A percentile compares a stretch with the other conserved stretches of the same genome.
phyloP scores from a whole-genome alignment of 2,329 filamentous ascomycete species.

The Penicillium sp. region DNA sequence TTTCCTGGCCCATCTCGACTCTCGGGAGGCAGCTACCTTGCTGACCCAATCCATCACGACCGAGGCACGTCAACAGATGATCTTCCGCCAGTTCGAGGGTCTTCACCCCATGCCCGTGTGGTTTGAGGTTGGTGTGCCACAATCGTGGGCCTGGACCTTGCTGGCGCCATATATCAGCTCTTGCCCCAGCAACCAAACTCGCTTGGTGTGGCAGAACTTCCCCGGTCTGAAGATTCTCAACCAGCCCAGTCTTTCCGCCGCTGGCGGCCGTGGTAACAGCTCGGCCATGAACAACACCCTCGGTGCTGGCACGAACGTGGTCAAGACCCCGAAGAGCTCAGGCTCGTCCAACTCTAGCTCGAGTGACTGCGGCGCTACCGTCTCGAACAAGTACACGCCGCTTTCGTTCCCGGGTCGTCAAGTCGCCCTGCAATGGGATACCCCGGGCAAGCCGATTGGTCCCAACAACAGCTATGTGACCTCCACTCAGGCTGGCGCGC shows the following conservation, averaged over 20 bases:
- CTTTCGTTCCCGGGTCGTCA: slow-evolving; percentile 68
- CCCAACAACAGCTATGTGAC: slow-evolving; percentile 82
- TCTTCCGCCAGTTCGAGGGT: slow-evolving; percentile 76
- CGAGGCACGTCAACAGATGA: slow-evolving; percentile 75
- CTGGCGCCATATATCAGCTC: slow-evolving; percentile 74
- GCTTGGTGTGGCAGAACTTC: slow-evolving; percentile 80
- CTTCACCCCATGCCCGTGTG: slow-evolving; percentile 76
- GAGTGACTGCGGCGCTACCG: slow-evolving; percentile 55
- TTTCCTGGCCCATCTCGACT: slow-evolving; percentile 71
- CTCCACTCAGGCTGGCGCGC: slow-evolving; percentile 49
- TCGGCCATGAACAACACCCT: slow-evolving; percentile 59
- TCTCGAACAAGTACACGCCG: slow-evolving; percentile 65
- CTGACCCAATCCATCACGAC: slow-evolving; percentile 70
- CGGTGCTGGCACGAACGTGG: slow-evolving; percentile 28
- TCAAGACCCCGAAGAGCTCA: slow-evolving; percentile 49
- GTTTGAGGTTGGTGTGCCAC: slow-evolving; percentile 73
- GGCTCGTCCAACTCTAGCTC: slow-evolving; percentile 46
- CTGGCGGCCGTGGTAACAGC: slow-evolving; percentile 40
- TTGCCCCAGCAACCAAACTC: slow-evolving; percentile 66
- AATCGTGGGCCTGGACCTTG: slow-evolving; percentile 78
- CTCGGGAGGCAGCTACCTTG: slow-evolving; percentile 65
- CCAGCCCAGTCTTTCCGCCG: slow-evolving; percentile 60
- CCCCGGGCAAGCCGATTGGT: slow-evolving; percentile 60
- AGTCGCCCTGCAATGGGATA: slow-evolving; percentile 68
- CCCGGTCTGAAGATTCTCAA: slow-evolving; percentile 65